Conservation (phyloP, 2,329 filamentous ascomycete species). For the Colletotrichum eremochloae region DNA sequence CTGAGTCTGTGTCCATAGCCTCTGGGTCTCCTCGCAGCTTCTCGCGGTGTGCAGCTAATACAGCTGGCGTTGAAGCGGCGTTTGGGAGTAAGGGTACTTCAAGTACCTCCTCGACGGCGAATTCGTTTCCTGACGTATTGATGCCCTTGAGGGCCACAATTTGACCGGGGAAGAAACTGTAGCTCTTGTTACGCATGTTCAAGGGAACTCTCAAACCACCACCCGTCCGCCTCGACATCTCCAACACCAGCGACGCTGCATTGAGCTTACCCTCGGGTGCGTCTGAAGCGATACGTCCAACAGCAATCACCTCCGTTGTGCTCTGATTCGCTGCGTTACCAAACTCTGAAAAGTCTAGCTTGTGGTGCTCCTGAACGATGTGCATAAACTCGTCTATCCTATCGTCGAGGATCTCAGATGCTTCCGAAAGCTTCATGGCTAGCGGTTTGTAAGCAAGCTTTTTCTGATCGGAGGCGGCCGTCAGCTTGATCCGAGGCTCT, state of each 20-base stretch:
- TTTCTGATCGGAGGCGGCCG: conserved; percentile 87
- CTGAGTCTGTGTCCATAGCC: conserved; percentile 67
- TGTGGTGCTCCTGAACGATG: conserved; percentile 80
- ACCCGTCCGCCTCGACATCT: conserved; percentile 87
- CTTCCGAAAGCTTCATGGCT: conserved; percentile 93
- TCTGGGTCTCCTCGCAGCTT: conserved; percentile 75
- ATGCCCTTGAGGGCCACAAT: conserved; percentile 89
- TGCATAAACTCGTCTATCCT: conserved; percentile 89
- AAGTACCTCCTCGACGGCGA: conserved; percentile 83
- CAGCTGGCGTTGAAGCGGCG: conserved; percentile 76
- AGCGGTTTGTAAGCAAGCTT: conserved; percentile 94
- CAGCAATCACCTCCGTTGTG: conserved; percentile 87
- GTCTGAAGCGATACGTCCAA: conserved; percentile 93
- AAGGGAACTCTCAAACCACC: conserved; percentile 86
- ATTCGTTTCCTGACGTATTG: conserved; percentile 88
- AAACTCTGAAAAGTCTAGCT: conserved; percentile 83
- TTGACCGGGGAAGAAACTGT: conserved; percentile 94
- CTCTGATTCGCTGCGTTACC: conserved; percentile 89
- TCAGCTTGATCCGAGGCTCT: conserved; percentile 85
- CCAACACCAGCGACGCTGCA: conserved; percentile 85
- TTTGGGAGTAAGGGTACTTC: conserved; percentile 79
- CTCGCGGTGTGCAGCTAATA: conserved; percentile 77
- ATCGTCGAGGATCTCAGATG: conserved; percentile 94
- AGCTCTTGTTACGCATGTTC: conserved; percentile 76
- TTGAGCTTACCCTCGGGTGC: conserved; percentile 89